Evolutionary conservation across 2,329 filamentous ascomycete genomes (phyloP), one percentile per base, ranked within the genome.

Genomic region (Botrytis pseudocinerea): DNA sequence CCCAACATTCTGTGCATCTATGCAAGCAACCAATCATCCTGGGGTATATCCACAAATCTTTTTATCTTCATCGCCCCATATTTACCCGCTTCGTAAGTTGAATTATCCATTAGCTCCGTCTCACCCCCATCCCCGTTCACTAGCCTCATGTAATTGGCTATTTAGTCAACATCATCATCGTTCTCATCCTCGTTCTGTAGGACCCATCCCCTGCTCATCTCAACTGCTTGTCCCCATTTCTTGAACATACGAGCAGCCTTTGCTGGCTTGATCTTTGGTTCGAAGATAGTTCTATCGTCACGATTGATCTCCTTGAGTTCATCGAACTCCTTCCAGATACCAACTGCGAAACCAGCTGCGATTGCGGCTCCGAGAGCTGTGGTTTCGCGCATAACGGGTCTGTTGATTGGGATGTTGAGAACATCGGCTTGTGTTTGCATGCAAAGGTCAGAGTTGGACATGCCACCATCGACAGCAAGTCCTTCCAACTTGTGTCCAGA

Each of bases 341-440:
- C 91, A 20, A 93, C 89, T 14, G 94, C 93, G 74, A 97, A 90
- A n/a, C 93, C 94, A 14, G 94, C 94, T 25, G 94, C 93, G 78
- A 97, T 95, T 65, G 94, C 94, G 22, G 94, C 94, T 40, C 94
- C 94, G 2, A 97, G 87, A 0, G 94, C 92, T 1, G 94, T 97
- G 6, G 94, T 97, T 84, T 97, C 94, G 73, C 93, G 91, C 94
- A 97, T 97, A 72, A 89, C 87, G 0, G 94, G 94, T 38, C 94
- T 90, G 81, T 95, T 90, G 74, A 97, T 92, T 42, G 91, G 92
- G 77, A 97, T 96, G 72, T 90, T 84, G 78, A 92, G 93, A 69
- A 97, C 88, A 83, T 97, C 92, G 75, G 94, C 92, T 87, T 97
- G 94, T 8, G 92, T 94, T 87, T 75, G 94, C 94, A 97, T 97